Evolutionary conservation across 2,329 filamentous ascomycete genomes (phyloP), one percentile per base, ranked within the genome.

Genomic region (Cladophialophora exuberans): DNA sequence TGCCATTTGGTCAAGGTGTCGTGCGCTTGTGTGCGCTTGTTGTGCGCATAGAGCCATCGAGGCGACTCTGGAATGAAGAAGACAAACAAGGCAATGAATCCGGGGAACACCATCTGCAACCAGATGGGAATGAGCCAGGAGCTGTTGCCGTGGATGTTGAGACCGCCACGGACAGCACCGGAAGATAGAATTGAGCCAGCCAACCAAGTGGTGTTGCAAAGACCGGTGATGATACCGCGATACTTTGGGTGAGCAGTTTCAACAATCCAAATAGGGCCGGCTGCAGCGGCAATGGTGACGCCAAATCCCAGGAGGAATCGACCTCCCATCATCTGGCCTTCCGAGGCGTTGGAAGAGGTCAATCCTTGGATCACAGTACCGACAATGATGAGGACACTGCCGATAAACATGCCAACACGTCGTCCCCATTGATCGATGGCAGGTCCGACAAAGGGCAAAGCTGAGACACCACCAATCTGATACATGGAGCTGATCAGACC

Each of bases 191-290:
- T 83, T 2, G 68, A 65, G n/a, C 70, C 83, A 11, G 75, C 69
- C 58, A 73, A 76, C 73, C 74, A 78, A 59, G 75, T 75, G 3
- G 72, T 73, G 61, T 80, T 81, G 66, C 76, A 83, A 60, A 85
- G 76, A 36, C 82, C 85, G 0, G 83, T 84, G 61, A 85, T 73
- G 18, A 83, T 74, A 35, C 83, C 83, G 57, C 85, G 78, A 67
- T 83, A 84, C 2, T 80, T 78, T 1, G 85, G 84, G 63, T 87
- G 84, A 1, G 82, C 77, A 52, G 85, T 76, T 66, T 88, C 85
- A 39, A 83, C 80, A 13, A 81, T 80, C 65, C 85, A 86, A n/a
- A 82, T 79, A 1, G 84, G 84, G 1, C 80, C 83, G 4, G 83
- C 82, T 2, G 81, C 78, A 4, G 80, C 78, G 3, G 80, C 79